These are phyloP conservation scores for Cryptosporidium canis DNA, from an alignment of 169 alveolate species.

Conservation along the genomic window DNA sequence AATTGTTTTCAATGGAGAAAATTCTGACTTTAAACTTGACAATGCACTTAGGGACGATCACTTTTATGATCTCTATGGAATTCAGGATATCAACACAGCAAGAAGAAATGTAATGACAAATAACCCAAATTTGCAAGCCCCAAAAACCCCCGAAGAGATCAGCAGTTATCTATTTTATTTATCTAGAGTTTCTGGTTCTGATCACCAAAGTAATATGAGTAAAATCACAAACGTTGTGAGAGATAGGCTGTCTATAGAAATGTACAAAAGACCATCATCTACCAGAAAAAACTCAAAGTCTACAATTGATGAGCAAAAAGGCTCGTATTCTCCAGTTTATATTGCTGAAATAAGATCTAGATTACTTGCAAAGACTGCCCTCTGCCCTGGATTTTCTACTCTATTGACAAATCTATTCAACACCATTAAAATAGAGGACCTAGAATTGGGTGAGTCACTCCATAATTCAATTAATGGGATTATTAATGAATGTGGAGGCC, in stretches of 20 bases:
- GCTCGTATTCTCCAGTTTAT: conserved; percentile 32
- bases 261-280: not conserved
- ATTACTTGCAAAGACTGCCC: conserved; percentile 53
- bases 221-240: not conserved
- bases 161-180: conserved; percentile 34
- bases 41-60: conserved; percentile 32
- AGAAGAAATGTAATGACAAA: conserved; percentile 38
- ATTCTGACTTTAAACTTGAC: conserved; percentile 37
- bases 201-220: conserved; percentile 16
- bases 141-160: conserved; percentile 58
- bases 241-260: not conserved
- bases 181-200: conserved; percentile 22
- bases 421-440: conserved; percentile 41
- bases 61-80: conserved; percentile 42
- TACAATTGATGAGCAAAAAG: not conserved
- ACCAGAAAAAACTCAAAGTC: not conserved
- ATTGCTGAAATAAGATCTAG: conserved; percentile 65
- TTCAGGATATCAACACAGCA: conserved; percentile 20
- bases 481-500: conserved; percentile 25
- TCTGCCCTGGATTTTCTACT: conserved; percentile 68
- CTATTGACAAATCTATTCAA: conserved; percentile 29
- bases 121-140: conserved; percentile 48
- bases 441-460: conserved; percentile 21
- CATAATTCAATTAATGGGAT: conserved; percentile 18
- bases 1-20: conserved; percentile 43